Base-by-base conservation (phyloP, 768 basidiomycete genomes). In the Pleurotus giganteus region DNA sequence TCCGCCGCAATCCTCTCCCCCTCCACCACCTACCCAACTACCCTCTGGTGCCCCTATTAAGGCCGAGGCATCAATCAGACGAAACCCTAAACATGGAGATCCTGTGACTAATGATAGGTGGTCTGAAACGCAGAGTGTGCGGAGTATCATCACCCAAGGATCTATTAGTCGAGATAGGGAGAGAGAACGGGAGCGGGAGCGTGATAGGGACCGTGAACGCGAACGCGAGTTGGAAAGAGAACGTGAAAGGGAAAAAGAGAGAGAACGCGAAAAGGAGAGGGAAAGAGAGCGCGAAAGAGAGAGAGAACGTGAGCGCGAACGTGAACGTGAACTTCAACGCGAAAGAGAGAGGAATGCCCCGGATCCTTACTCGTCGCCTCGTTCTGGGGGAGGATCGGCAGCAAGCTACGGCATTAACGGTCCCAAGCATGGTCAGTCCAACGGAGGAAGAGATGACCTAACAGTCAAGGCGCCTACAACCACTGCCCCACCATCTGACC, bases 1-100 rank as follows among this genome's bases (percentile, higher is more conserved):
- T 29, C 65, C 67, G 1, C 62, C 67, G 32, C 61, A 66, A 13
- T 34, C 60, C 9, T 57, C 58, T 42, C 65, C 61, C 19, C 57
- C 53, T 21, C 56, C 60, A 31, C 63, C 60, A 28, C 61, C 63
- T n/a, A 60, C 61, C 1, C 66, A 62, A 15, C 57, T 63, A 17
- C 59, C 65, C 8, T 11, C 59, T 32, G 28, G 23, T 17, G 19
- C 49, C 4, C 19, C 49, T 5, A 11, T 5, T 8, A 47, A 47
- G 15, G n/a, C 24, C 17, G 27, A 17, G 12, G n/a, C 7, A n/a
- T 41, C 39, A n/a, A 29, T 15, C 46, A 21, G 15, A 6, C 27
- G 26, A 31, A 47, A 47, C 9, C 21, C 11, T 15, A 26, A 15
- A 15, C 24, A 47, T n/a, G 43, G 17, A 21, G 43, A 15, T 7